phyloP scores from a whole-genome alignment of 345 rosid genomes.

The Viola odorata region DNA sequence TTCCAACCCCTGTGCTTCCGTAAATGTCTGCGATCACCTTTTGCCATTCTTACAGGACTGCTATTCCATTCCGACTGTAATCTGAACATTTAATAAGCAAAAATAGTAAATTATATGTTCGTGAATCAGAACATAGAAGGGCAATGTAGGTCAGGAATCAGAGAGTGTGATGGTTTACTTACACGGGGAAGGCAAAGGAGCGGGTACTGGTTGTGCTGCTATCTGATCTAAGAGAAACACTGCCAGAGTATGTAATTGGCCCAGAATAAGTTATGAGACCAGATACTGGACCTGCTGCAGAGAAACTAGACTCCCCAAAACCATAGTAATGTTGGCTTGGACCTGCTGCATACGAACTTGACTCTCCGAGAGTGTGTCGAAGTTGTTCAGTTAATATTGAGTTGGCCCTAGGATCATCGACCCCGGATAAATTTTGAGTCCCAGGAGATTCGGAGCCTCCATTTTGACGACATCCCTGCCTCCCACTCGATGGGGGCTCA shows the following conservation, averaged over 20 bases:
- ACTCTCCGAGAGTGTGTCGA: no score
- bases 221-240: constrained; percentile 74
- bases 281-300: constrained; percentile 49
- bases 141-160: neutral
- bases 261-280: constrained; percentile 65
- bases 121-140: neutral
- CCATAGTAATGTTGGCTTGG: constrained; percentile 24
- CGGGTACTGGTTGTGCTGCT: constrained; percentile 90
- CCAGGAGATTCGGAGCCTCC: constrained; percentile 14
- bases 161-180: constrained; percentile 13
- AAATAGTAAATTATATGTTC: neutral
- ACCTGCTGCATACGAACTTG: no score
- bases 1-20: constrained; percentile 62
- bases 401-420: constrained; percentile 20
- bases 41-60: constrained; percentile 87
- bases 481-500: constrained; percentile 14
- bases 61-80: constrained; percentile 87
- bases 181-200: constrained; percentile 94
- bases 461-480: constrained; percentile 17
- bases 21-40: constrained; percentile 49
- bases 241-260: constrained; percentile 61
- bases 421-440: constrained; percentile 13
- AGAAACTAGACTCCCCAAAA: constrained; percentile 72
- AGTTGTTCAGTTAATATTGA: constrained; percentile 1
- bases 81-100: constrained; percentile 33